Conservation (phyloP, 768 basidiomycete species). For the Macrolepiota albuminosa region DNA sequence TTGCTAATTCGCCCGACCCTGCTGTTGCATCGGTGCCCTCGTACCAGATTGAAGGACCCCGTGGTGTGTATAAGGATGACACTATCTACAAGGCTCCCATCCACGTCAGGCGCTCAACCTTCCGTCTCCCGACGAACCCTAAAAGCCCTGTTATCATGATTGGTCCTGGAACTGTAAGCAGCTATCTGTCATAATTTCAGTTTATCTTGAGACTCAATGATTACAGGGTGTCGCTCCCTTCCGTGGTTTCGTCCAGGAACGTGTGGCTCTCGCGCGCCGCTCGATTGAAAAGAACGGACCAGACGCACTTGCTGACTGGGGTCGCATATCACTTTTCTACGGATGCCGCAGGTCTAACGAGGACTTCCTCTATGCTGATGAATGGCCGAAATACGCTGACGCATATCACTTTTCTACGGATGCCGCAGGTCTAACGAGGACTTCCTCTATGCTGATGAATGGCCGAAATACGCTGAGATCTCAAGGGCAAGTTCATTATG, state of each 20-base stretch:
- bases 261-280: constrained; percentile 91
- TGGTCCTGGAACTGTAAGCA: constrained; percentile 90
- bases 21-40: constrained; percentile 47
- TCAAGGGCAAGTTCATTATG: constrained; percentile 89
- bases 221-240: constrained; percentile 95
- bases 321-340: constrained; percentile 90
- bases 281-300: constrained; percentile 94
- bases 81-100: constrained; percentile 81
- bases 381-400: constrained; percentile 87
- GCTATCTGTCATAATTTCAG: constrained; percentile 14
- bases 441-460: constrained; percentile 93
- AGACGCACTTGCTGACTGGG: constrained; percentile 94
- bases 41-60: constrained; percentile 89
- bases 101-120: constrained; percentile 94
- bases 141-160: constrained; percentile 99
- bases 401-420: constrained; percentile 92
- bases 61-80: constrained; percentile 74
- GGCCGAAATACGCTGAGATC: constrained; percentile 83
- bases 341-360: constrained; percentile 87
- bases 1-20: constrained; percentile 29
- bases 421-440: constrained; percentile 88
- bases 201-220: constrained; percentile 7
- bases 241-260: constrained; percentile 98
- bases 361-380: constrained; percentile 93
- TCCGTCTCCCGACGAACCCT: constrained; percentile 95